Percentiles rank a stretch among this genome's conserved stretches.
Evolutionary conservation across 306 rosid genomes (phyloP).

Genomic region (Crotalaria pallida): DNA sequence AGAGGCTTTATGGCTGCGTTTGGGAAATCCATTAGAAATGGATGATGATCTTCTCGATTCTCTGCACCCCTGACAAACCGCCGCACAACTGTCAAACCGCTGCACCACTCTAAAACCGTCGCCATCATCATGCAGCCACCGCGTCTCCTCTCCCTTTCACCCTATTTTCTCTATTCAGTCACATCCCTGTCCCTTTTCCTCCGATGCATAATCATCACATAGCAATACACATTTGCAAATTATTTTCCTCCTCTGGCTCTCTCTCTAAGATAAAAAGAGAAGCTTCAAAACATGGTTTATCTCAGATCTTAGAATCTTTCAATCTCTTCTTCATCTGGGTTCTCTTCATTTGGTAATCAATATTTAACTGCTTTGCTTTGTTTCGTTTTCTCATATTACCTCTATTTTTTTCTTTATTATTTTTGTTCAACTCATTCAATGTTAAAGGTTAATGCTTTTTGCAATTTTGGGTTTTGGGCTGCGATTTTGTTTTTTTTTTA

Average conservation of each 20-base stretch:
- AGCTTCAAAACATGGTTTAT: constrained; percentile 43
- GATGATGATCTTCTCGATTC: too few relatives aligned
- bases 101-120: too few relatives aligned
- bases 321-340: constrained; percentile 54
- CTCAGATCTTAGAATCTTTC: constrained; percentile 79
- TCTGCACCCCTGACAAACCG: too few relatives aligned
- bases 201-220: too few relatives aligned
- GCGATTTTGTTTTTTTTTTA: too few relatives aligned
- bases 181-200: too few relatives aligned
- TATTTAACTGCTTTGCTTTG: constrained; percentile 14
- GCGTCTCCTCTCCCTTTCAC: too few relatives aligned
- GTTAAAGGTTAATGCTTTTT: constrained; percentile 10
- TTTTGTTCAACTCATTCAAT: constrained; percentile 4
- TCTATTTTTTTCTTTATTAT: background rate
- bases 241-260: constrained; percentile 26
- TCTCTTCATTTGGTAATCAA: constrained; percentile 63
- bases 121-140: too few relatives aligned
- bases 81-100: too few relatives aligned
- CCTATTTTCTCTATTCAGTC: too few relatives aligned
- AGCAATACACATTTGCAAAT: constrained; percentile 28
- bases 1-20: too few relatives aligned
- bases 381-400: background rate
- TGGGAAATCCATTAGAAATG: too few relatives aligned
- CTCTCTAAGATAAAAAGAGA: constrained; percentile 12
- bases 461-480: constrained; percentile 34